These are phyloP conservation scores for Fusarium pininemorale DNA, from an alignment of 2,329 filamentous ascomycete species.

Conservation along the genomic window DNA sequence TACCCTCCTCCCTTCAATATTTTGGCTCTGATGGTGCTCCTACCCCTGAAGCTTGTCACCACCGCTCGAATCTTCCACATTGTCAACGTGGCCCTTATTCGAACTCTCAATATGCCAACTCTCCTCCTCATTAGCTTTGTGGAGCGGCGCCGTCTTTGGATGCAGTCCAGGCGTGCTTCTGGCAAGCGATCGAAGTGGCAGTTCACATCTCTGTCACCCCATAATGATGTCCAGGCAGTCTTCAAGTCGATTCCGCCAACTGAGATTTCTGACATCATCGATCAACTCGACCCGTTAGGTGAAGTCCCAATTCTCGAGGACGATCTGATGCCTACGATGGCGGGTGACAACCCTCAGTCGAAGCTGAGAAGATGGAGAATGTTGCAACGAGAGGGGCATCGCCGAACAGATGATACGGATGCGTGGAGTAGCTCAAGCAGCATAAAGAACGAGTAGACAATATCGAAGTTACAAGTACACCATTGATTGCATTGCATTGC, in stretches of 20 bases:
- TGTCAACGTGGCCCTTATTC: constrained; percentile 73
- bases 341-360: constrained; percentile 40
- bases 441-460: constrained; percentile 16
- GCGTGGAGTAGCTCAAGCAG: constrained; percentile 27
- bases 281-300: constrained; percentile 46
- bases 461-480: neutral
- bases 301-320: constrained; percentile 48
- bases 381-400: constrained; percentile 31
- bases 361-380: constrained; percentile 33
- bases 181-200: constrained; percentile 48
- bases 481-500: constrained; percentile 24
- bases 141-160: constrained; percentile 65
- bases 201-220: constrained; percentile 62
- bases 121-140: constrained; percentile 68
- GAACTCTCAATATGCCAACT: constrained; percentile 70
- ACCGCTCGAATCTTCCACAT: constrained; percentile 74
- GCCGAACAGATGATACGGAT: constrained; percentile 15
- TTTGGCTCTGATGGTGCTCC: constrained; percentile 67
- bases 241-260: constrained; percentile 68
- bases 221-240: constrained; percentile 68
- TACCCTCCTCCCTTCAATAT: constrained; percentile 78
- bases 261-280: constrained; percentile 47
- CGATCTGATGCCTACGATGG: constrained; percentile 44
- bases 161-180: constrained; percentile 22
- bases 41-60: constrained; percentile 72